These are phyloP conservation scores for Alternaria rosae DNA, from an alignment of 2,329 filamentous ascomycete species.

Conservation along the genomic window DNA sequence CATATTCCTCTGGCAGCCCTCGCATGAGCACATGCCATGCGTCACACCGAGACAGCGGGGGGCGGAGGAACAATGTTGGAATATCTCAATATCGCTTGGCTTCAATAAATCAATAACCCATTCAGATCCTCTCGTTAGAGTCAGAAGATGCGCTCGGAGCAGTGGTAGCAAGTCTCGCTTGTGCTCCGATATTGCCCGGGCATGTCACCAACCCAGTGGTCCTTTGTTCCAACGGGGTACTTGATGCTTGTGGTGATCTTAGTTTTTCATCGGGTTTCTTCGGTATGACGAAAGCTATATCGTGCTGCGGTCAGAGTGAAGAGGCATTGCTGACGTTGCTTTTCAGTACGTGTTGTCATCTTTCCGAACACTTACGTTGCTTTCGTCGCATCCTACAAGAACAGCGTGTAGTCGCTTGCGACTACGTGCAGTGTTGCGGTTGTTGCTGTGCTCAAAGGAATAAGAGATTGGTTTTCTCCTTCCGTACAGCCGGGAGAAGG, in stretches of 20 bases:
- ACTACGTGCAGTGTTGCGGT: not conserved
- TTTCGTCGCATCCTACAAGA: not conserved
- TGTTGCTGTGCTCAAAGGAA: not conserved
- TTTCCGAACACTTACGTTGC: not conserved
- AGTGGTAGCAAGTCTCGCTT: not conserved
- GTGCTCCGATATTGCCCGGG: constrained; percentile 1
- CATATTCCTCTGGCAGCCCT: not conserved
- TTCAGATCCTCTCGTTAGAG: constrained; percentile 10
- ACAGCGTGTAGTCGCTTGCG: not conserved
- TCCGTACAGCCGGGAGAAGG: constrained; percentile 12
- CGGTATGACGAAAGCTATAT: not conserved
- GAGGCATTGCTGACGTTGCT: not conserved
- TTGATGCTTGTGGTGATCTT: not conserved
- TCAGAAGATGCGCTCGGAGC: not conserved
- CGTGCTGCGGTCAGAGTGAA: not conserved
- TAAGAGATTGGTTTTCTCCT: not conserved
- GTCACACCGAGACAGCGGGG: constrained; percentile 2
- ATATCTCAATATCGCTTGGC: constrained; percentile 4
- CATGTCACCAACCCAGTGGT: constrained; percentile 2
- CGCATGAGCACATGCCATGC: not conserved
- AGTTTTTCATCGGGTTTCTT: not conserved
- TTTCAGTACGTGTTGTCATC: not conserved
- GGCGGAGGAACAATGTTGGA: not conserved
- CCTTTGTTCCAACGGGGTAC: not conserved
- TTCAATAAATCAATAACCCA: not conserved